Evolutionary conservation across 202 grass and related monocot species (phyloP).

Genomic region (Tripidium arundinaceum): DNA sequence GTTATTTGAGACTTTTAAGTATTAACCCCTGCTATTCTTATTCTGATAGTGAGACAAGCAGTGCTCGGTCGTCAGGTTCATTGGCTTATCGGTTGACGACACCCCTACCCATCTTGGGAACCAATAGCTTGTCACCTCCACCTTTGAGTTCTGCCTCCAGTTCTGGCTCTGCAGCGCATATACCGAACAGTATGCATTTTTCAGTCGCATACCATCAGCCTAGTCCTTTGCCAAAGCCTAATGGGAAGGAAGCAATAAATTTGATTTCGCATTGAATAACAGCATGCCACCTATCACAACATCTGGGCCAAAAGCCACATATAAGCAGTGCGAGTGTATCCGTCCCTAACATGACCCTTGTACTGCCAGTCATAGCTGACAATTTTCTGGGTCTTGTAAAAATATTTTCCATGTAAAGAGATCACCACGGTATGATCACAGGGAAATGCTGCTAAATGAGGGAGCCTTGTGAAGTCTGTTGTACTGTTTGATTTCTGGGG

Average conservation of each 20-base stretch:
- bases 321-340: background rate
- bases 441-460: background rate
- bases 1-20: slow-evolving; percentile 1
- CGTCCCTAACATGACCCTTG: slow-evolving; percentile 14
- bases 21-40: background rate
- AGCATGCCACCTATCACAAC: background rate
- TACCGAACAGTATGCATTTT: slow-evolving; percentile 33
- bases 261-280: slow-evolving; percentile 28
- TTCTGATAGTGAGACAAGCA: slow-evolving; percentile 37
- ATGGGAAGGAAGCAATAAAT: slow-evolving; percentile 37
- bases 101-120: slow-evolving; percentile 27
- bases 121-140: slow-evolving; percentile 35
- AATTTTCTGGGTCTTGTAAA: slow-evolving; percentile 10
- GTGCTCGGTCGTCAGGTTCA: slow-evolving; percentile 23
- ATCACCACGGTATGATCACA: background rate
- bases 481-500: slow-evolving; percentile 32
- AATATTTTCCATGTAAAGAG: slow-evolving; percentile 18
- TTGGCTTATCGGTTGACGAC: slow-evolving; percentile 18
- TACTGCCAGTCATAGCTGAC: background rate
- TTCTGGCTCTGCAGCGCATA: slow-evolving; percentile 41
- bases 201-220: slow-evolving; percentile 31
- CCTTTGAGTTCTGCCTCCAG: slow-evolving; percentile 39
- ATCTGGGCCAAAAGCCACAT: slow-evolving; percentile 1
- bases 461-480: slow-evolving; percentile 19
- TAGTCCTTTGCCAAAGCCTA: slow-evolving; percentile 44